Conservation (phyloP, 1,284 basidiomycete species). For the Anthracocystis panici-leucophaei region DNA sequence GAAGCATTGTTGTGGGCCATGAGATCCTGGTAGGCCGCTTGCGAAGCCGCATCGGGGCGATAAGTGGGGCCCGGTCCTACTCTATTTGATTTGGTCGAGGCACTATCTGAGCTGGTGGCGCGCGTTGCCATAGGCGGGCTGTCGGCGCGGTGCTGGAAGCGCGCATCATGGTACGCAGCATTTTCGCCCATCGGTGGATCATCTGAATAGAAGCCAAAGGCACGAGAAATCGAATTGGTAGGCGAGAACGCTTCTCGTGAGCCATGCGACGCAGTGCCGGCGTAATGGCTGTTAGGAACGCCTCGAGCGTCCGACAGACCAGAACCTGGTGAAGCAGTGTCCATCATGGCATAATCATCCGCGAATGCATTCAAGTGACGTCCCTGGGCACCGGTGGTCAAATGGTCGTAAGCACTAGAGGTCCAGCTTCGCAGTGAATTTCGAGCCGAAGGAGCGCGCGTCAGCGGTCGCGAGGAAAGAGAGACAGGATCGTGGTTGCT, state of each 20-base stretch:
- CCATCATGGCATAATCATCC: slow-evolving; percentile 38
- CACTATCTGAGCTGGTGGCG: slow-evolving; percentile 23
- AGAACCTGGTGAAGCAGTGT: slow-evolving; percentile 2
- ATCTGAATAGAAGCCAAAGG: slow-evolving; percentile 34
- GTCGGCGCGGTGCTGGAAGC: slow-evolving; percentile 16
- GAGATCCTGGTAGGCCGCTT: slow-evolving; percentile 46
- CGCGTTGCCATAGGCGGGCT: slow-evolving; percentile 12
- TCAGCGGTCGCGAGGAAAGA: slow-evolving; percentile 24
- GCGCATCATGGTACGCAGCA: slow-evolving; percentile 6
- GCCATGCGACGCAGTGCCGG: slow-evolving; percentile 11
- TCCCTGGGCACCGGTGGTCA: slow-evolving; percentile 13
- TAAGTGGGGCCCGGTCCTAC: slow-evolving; percentile 42
- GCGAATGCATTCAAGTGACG: slow-evolving; percentile 5
- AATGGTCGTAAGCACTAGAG: slow-evolving; percentile 35
- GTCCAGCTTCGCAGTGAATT: slow-evolving; percentile 49
- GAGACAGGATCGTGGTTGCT: slow-evolving; percentile 36
- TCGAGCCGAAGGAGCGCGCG: slow-evolving; percentile 30
- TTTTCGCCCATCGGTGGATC: slow-evolving; percentile 17
- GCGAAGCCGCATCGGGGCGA: slow-evolving; percentile 46
- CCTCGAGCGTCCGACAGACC: background rate
- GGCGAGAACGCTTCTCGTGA: slow-evolving; percentile 33
- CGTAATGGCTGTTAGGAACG: background rate
- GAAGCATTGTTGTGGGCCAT: slow-evolving; percentile 26
- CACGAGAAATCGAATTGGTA: slow-evolving; percentile 25
- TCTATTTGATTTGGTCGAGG: slow-evolving; percentile 29